These are phyloP conservation scores for Aureobasidium sp. DNA, from an alignment of 2,329 filamentous ascomycete genomes.

Conservation along the genomic window DNA sequence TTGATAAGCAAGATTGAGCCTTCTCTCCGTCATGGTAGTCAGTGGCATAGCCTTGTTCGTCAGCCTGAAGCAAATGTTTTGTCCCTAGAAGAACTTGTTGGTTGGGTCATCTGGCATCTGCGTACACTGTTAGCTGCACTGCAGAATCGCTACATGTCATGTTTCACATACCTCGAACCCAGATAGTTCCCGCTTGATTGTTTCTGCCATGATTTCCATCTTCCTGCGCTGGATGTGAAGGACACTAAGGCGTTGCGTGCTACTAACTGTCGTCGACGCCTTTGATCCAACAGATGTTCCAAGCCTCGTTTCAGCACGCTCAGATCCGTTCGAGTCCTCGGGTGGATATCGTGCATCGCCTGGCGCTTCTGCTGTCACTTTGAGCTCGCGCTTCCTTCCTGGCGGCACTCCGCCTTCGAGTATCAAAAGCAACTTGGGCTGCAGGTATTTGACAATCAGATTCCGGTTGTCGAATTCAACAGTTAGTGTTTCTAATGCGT, in stretches of 20 bases:
- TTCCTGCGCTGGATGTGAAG: conserved; percentile 42
- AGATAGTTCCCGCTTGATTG: conserved; percentile 36
- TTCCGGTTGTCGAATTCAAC: conserved; percentile 39
- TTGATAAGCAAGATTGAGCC: background rate
- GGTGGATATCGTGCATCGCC: conserved; percentile 33
- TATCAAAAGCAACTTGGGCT: conserved; percentile 38
- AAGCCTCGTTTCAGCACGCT: background rate
- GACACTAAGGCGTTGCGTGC: conserved; percentile 29
- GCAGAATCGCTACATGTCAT: background rate
- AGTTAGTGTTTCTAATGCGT: conserved; percentile 35
- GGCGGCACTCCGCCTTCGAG: conserved; percentile 41
- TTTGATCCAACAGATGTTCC: conserved; percentile 14
- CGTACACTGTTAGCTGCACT: background rate
- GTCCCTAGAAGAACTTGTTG: conserved; percentile 24
- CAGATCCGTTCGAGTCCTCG: background rate
- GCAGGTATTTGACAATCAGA: conserved; percentile 38
- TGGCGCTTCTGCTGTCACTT: conserved; percentile 35
- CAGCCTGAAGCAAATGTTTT: background rate
- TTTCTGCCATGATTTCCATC: conserved; percentile 37
- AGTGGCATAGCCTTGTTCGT: background rate
- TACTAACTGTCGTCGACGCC: conserved; percentile 27
- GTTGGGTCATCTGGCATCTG: conserved; percentile 37
- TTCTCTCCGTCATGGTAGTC: background rate
- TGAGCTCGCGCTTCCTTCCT: conserved; percentile 30
- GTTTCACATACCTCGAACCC: conserved; percentile 33